A percentile compares a stretch with the other conserved stretches of the same genome.
phyloP scores from a whole-genome alignment of 345 rosid species.

The Citrus trifoliata region DNA sequence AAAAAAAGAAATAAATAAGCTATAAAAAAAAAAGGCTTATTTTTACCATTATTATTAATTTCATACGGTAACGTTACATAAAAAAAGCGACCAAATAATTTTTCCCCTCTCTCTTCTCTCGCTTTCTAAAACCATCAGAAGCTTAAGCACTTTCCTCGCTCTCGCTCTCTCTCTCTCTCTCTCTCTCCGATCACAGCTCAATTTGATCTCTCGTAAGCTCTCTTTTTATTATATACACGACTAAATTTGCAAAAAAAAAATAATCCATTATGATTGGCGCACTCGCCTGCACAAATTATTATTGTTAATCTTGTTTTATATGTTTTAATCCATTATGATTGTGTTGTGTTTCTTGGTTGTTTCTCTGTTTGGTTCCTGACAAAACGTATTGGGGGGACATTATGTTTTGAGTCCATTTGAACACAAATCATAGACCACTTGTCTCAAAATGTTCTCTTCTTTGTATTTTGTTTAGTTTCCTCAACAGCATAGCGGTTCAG shows the following conservation, averaged over 20 bases:
- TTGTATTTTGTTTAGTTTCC: not conserved
- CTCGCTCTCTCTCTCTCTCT: not conserved
- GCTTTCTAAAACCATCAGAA: not conserved
- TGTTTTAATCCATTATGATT: not conserved
- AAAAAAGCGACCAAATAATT: not conserved
- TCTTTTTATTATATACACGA: not conserved
- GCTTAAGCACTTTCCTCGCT: not conserved
- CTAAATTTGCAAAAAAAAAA: not conserved
- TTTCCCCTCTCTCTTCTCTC: not conserved
- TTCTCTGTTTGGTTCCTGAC: conserved; percentile 3
- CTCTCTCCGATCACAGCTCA: conserved; percentile 6
- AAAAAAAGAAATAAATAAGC: too few relatives aligned
- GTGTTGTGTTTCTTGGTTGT: not conserved
- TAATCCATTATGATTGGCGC: too few relatives aligned
- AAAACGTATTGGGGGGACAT: not conserved
- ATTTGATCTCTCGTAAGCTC: conserved; percentile 4
- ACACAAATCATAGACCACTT: not conserved
- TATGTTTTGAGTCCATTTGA: not conserved
- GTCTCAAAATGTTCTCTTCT: not conserved
- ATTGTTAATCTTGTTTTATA: not conserved
- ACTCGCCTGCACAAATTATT: not conserved
- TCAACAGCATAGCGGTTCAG: not conserved
- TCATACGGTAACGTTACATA: too few relatives aligned
- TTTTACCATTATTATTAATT: too few relatives aligned
- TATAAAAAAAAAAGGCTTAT: too few relatives aligned